A percentile compares a stretch with the other conserved stretches of the same genome.
phyloP scores from a whole-genome alignment of 257 asterid species.

The Asclepias syriaca region DNA sequence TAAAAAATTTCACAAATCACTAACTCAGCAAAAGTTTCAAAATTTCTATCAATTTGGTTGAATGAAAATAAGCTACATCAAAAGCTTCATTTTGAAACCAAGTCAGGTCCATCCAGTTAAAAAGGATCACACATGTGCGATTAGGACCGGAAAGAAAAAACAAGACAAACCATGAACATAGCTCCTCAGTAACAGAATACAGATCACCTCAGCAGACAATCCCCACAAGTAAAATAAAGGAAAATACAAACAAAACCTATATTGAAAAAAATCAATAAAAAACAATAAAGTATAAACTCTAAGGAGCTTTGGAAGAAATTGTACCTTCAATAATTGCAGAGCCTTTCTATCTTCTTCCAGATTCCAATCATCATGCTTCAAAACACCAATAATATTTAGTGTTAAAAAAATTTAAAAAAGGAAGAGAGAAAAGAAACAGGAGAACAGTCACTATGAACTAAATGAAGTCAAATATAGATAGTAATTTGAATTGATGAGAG shows the following conservation, averaged over 20 bases:
- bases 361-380: slow-evolving; percentile 91
- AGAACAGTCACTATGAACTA: background rate
- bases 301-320: slow-evolving; percentile 3
- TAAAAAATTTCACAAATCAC: background rate
- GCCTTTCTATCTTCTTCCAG: slow-evolving; percentile 81
- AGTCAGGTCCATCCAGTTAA: background rate
- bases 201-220: background rate
- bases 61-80: background rate
- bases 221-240: background rate
- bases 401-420: background rate
- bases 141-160: background rate
- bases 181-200: background rate
- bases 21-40: background rate
- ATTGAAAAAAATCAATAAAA: background rate
- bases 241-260: too few species aligned
- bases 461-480: background rate
- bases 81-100: background rate
- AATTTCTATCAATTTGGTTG: background rate
- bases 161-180: background rate
- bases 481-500: background rate
- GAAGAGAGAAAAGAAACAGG: background rate
- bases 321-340: slow-evolving; percentile 70
- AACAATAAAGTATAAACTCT: background rate
- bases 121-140: background rate
- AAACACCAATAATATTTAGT: slow-evolving; percentile 6